These are phyloP conservation scores for Flaveria floridana DNA, from an alignment of 140 eudicot species.

Conservation along the genomic window DNA sequence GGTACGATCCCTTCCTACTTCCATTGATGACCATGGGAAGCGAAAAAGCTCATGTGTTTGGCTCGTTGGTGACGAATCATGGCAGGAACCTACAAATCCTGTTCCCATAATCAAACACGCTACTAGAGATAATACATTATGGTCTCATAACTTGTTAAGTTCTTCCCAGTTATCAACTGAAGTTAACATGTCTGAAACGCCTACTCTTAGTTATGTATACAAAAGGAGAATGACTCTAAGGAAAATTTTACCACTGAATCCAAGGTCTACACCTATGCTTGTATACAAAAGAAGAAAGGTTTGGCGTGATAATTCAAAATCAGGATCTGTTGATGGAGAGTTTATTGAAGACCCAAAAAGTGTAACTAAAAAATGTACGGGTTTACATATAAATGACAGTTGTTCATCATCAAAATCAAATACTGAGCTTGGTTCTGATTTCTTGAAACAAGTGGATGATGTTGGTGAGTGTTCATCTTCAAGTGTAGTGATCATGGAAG, in stretches of 20 bases:
- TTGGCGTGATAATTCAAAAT: slow-evolving; percentile 29
- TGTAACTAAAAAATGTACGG: slow-evolving; percentile 32
- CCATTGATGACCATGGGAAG: slow-evolving; percentile 36
- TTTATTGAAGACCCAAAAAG: slow-evolving; percentile 31
- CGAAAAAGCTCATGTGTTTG: slow-evolving; percentile 44
- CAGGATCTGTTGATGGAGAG: slow-evolving; percentile 41
- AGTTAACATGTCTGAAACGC: slow-evolving; percentile 43
- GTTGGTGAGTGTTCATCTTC: slow-evolving; percentile 83
- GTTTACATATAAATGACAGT: slow-evolving; percentile 42
- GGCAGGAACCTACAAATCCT: slow-evolving; percentile 34
- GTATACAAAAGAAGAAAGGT: slow-evolving; percentile 63
- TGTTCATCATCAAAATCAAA: slow-evolving; percentile 70
- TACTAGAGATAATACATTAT: slow-evolving; percentile 25
- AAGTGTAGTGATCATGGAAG: slow-evolving; percentile 42
- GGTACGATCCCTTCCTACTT: slow-evolving; percentile 46
- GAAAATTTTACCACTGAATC: slow-evolving; percentile 31
- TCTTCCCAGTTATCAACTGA: slow-evolving; percentile 52
- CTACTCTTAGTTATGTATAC: slow-evolving; percentile 52
- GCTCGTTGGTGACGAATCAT: slow-evolving; percentile 36
- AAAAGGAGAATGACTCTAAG: slow-evolving; percentile 46
- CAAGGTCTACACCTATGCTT: slow-evolving; percentile 33
- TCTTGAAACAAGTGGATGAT: slow-evolving; percentile 54
- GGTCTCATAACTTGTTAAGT: slow-evolving; percentile 34
- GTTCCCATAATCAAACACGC: slow-evolving; percentile 18
- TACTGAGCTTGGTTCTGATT: slow-evolving; percentile 44